phyloP scores from a whole-genome alignment of 495 filamentous ascomycete species.

The Cudoniella acicularis region DNA sequence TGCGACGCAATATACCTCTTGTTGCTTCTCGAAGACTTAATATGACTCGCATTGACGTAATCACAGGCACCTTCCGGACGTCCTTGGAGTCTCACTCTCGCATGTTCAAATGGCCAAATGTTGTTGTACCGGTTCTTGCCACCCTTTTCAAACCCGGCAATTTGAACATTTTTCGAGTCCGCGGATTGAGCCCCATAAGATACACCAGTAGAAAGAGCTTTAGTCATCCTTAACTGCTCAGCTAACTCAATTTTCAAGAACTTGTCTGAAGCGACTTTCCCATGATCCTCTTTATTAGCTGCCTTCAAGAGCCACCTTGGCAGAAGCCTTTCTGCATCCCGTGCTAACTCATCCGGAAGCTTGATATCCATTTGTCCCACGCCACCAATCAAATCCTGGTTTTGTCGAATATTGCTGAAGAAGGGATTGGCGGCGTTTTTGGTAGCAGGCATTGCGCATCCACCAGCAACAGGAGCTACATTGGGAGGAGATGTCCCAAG shows the following conservation, averaged over 20 bases:
- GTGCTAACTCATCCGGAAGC: constrained; percentile 55
- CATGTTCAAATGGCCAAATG: constrained; percentile 95
- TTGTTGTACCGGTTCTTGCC: constrained; percentile 96
- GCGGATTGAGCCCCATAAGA: constrained; percentile 44
- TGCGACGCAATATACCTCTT: constrained; percentile 95
- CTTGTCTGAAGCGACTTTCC: constrained; percentile 74
- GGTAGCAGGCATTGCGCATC: constrained; percentile 73
- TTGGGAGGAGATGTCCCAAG: constrained; percentile 48
- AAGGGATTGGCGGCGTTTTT: constrained; percentile 76
- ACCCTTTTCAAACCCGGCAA: constrained; percentile 93
- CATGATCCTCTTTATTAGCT: constrained; percentile 60
- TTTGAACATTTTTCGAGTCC: constrained; percentile 36
- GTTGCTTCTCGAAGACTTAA: constrained; percentile 71
- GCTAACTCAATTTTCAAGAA: constrained; percentile 80
- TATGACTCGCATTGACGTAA: constrained; percentile 91
- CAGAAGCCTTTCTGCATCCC: constrained; percentile 46
- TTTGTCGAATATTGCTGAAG: constrained; percentile 93
- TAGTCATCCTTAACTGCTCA: constrained; percentile 87
- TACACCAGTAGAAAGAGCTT: constrained; percentile 69
- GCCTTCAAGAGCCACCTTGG: constrained; percentile 77
- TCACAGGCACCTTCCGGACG: constrained; percentile 74
- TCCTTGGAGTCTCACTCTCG: constrained; percentile 74
- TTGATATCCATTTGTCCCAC: constrained; percentile 85
- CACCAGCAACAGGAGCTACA: constrained; percentile 76
- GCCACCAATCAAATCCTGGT: constrained; percentile 91